A percentile compares a stretch with the other conserved stretches of the same genome.
Evolutionary conservation across 768 basidiomycete genomes (phyloP).

Genomic region (Auriscalpium orientale): DNA sequence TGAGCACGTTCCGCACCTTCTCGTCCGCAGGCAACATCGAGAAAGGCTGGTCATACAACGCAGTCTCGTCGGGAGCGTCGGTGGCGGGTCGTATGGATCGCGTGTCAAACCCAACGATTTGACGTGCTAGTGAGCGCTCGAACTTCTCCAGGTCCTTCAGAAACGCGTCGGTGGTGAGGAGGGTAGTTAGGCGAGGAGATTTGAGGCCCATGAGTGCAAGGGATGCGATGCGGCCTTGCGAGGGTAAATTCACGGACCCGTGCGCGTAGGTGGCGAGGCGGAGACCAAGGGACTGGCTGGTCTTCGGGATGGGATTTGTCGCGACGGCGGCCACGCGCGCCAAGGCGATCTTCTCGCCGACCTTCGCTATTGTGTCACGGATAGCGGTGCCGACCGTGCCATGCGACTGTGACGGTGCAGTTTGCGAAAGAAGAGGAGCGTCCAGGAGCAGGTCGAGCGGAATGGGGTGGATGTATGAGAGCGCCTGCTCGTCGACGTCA

Average conservation of each 20-base stretch:
- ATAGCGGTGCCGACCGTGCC: slow-evolving; percentile 56
- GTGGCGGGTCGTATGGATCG: slow-evolving; percentile 1
- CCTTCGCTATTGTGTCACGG: slow-evolving; percentile 60
- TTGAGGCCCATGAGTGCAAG: slow-evolving; percentile 12
- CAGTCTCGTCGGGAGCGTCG: slow-evolving; percentile 1
- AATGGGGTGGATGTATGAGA: slow-evolving; percentile 38
- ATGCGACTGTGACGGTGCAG: slow-evolving; percentile 9
- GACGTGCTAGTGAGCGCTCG: slow-evolving; percentile 11
- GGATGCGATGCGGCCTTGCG: slow-evolving; percentile 11
- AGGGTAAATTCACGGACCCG: slow-evolving; percentile 2
- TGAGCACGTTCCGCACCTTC: slow-evolving; percentile 9
- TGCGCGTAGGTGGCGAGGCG: slow-evolving; percentile 13
- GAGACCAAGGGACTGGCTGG: slow-evolving; percentile 1
- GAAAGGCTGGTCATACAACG: slow-evolving; percentile 14
- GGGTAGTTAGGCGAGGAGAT: slow-evolving; percentile 5
- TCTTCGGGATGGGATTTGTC: slow-evolving; percentile 19
- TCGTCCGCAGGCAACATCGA: slow-evolving; percentile 12
- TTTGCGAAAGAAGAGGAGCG: slow-evolving; percentile 57
- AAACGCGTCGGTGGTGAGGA: slow-evolving; percentile 6
- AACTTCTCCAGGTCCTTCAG: slow-evolving; percentile 9
- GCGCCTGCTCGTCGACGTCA: slow-evolving; percentile 25
- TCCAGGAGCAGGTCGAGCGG: slow-evolving; percentile 47
- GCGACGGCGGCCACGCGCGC: slow-evolving; percentile 40
- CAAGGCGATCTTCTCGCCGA: slow-evolving; percentile 73
- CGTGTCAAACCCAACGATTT: slow-evolving; percentile 15